A percentile compares a stretch with the other conserved stretches of the same genome.
Evolutionary conservation across 495 filamentous ascomycete species (phyloP).

Genomic region (Bacidia rubella): DNA sequence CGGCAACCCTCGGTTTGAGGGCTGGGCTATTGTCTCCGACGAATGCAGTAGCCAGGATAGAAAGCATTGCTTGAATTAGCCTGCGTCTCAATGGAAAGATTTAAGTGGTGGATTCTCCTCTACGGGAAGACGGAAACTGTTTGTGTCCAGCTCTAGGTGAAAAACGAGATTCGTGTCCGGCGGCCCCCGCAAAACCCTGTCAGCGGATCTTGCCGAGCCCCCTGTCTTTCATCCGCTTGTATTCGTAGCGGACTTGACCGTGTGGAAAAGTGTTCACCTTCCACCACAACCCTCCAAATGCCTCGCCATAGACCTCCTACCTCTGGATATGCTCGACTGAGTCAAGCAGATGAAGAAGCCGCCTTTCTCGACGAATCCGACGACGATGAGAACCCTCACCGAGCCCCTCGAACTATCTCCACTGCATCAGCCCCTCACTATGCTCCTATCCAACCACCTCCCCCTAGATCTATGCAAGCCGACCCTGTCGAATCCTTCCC

Average conservation of each 20-base stretch:
- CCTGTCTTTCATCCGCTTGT: no score
- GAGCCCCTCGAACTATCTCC: slow-evolving; percentile 43
- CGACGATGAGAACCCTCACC: slow-evolving; percentile 48
- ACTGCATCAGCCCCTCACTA: slow-evolving; percentile 49
- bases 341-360: slow-evolving; percentile 70
- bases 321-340: slow-evolving; percentile 83
- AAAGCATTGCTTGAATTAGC: no score
- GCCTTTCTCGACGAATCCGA: slow-evolving; percentile 57
- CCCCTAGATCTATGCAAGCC: slow-evolving; percentile 36
- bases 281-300: slow-evolving; percentile 27
- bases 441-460: slow-evolving; percentile 41
- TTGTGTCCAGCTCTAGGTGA: no score
- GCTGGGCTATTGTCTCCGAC: no score
- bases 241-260: neutral
- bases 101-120: no score
- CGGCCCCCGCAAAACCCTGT: neutral
- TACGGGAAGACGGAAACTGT: no score
- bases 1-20: no score
- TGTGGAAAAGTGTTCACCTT: neutral
- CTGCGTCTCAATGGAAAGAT: no score
- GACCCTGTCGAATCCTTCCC: slow-evolving; percentile 27
- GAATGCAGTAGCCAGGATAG: no score
- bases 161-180: no score
- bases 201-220: neutral
- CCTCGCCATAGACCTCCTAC: slow-evolving; percentile 53